phyloP scores from a whole-genome alignment of 2,329 filamentous ascomycete species.

The Hortaea werneckii region DNA sequence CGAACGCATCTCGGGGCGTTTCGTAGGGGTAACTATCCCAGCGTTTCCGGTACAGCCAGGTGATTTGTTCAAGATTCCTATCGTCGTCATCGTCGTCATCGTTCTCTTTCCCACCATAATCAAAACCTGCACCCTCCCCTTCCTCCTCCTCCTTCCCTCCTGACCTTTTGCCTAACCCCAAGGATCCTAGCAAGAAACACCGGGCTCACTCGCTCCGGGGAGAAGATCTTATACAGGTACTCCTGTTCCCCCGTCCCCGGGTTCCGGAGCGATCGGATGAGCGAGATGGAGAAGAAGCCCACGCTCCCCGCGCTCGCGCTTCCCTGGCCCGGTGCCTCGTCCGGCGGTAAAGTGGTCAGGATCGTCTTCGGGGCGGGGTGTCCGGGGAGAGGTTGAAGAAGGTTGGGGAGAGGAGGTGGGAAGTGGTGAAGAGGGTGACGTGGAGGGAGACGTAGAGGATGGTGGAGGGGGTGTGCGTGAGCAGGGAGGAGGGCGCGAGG shows the following conservation, averaged over 20 bases:
- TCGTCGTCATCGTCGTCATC: no score
- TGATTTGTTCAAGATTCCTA: conserved; percentile 33
- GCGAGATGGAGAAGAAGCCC: conserved; percentile 79
- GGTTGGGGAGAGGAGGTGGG: conserved; percentile 56
- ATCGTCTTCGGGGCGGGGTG: conserved; percentile 60
- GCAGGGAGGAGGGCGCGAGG: conserved; percentile 23
- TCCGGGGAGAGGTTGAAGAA: conserved; percentile 60
- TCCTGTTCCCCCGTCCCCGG: conserved; percentile 28
- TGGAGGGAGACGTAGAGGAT: conserved; percentile 83
- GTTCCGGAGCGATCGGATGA: conserved; percentile 55
- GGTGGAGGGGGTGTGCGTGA: conserved; percentile 48
- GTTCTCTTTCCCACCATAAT: no score
- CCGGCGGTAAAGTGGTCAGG: conserved; percentile 66
- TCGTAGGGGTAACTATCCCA: conserved; percentile 83
- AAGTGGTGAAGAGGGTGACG: conserved; percentile 79
- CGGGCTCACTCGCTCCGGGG: conserved; percentile 38
- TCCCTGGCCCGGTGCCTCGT: conserved; percentile 39
- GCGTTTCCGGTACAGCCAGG: conserved; percentile 66
- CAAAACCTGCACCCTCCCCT: no score
- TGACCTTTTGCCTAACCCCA: conserved; percentile 24
- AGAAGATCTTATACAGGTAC: conserved; percentile 60
- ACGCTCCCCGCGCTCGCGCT: conserved; percentile 57
- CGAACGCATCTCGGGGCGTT: conserved; percentile 56
- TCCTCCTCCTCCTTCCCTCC: conserved; percentile 26
- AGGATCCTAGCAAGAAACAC: conserved; percentile 42